Conservation (phyloP, 148 eudicot genomes). For the Bassia scoparia region DNA sequence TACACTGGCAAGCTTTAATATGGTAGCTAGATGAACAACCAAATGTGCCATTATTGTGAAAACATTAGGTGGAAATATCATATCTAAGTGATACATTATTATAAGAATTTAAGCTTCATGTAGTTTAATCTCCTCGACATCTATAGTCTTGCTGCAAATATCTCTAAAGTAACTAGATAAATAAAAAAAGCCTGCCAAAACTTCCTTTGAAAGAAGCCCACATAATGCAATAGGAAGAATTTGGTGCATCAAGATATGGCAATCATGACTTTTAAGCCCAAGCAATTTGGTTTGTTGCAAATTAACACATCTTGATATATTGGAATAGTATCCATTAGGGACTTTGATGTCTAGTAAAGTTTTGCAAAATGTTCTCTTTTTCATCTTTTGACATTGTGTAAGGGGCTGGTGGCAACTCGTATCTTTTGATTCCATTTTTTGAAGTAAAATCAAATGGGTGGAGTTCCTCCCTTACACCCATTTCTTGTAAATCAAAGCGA, state of each 20-base stretch:
- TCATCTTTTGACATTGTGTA: background rate
- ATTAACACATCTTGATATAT: slow-evolving; percentile 5
- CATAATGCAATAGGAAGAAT: background rate
- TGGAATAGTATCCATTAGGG: background rate
- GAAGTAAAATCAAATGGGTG: background rate
- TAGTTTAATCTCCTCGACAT: background rate
- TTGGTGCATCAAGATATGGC: slow-evolving; percentile 5
- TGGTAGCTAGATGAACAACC: background rate
- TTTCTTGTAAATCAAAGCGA: slow-evolving; percentile 11
- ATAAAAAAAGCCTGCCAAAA: background rate
- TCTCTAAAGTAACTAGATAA: background rate
- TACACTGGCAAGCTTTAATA: background rate
- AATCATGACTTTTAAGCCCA: slow-evolving; percentile 5
- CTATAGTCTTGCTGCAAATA: background rate
- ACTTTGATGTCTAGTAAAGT: background rate
- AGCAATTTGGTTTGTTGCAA: background rate
- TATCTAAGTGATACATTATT: slow-evolving; percentile 1
- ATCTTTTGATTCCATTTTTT: background rate
- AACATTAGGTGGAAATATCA: slow-evolving; percentile 3
- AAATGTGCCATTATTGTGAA: background rate
- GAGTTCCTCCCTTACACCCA: slow-evolving; percentile 1
- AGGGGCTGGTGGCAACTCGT: background rate
- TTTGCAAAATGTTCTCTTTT: slow-evolving; percentile 1
- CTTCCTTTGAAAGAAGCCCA: slow-evolving; percentile 1
- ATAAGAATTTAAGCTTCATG: background rate